Percentiles rank a stretch among this genome's conserved stretches.
Conservation (phyloP, 2,329 filamentous ascomycete genomes). For the Diplodia scrobiculata region DNA sequence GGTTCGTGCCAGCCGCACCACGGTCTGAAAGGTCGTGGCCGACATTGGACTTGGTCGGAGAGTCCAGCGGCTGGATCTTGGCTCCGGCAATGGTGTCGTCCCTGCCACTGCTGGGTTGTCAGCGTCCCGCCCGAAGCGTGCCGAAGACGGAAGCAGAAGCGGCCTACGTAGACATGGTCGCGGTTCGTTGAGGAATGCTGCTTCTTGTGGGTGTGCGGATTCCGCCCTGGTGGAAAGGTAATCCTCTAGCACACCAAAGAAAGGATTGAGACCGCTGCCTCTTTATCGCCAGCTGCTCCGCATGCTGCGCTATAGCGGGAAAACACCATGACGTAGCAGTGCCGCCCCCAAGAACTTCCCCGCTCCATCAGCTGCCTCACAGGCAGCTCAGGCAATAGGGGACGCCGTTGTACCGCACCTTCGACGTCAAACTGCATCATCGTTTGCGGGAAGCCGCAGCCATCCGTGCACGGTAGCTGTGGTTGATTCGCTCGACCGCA, state of each 20-base stretch:
- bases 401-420: not conserved
- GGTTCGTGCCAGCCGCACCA: slow-evolving; percentile 32
- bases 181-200: not conserved
- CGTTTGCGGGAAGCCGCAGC: slow-evolving; percentile 15
- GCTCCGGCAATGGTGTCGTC: slow-evolving; percentile 32
- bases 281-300: not conserved
- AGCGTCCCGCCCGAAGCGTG: not conserved
- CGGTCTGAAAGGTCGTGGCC: slow-evolving; percentile 31
- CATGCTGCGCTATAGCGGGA: not conserved
- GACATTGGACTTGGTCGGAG: slow-evolving; percentile 31
- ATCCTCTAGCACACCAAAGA: not conserved
- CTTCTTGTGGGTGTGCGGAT: not conserved
- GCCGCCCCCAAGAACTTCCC: not conserved
- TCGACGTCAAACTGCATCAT: slow-evolving; percentile 24
- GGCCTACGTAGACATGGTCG: slow-evolving; percentile 13
- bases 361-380: not conserved
- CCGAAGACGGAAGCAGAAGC: slow-evolving; percentile 8
- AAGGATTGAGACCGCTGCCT: not conserved
- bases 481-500: slow-evolving; percentile 19
- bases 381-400: not conserved
- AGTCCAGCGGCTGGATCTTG: slow-evolving; percentile 35
- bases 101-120: slow-evolving; percentile 2
- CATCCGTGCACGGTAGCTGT: not conserved
- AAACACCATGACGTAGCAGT: slow-evolving; percentile 15
- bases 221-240: not conserved